These are phyloP conservation scores for Phyllosticta ampelicida DNA, from an alignment of 2,329 filamentous ascomycete genomes.

Conservation along the genomic window DNA sequence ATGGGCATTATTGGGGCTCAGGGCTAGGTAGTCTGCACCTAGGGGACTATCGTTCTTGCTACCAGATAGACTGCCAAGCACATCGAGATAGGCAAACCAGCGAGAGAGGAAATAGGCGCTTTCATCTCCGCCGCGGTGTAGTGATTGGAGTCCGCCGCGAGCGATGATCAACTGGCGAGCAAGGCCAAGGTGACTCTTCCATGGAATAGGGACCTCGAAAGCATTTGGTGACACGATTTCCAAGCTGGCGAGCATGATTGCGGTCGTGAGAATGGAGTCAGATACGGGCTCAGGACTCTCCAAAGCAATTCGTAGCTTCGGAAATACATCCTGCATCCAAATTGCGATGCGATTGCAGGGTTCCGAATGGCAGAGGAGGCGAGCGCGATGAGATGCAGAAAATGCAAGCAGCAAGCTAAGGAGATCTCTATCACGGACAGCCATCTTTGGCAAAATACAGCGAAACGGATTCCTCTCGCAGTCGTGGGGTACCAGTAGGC, in stretches of 20 bases:
- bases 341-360: conserved; percentile 66
- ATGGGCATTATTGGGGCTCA: conserved; percentile 34
- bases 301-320: conserved; percentile 57
- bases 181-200: conserved; percentile 68
- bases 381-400: conserved; percentile 72
- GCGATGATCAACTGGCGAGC: conserved; percentile 65
- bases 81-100: conserved; percentile 78
- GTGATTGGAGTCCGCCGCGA: conserved; percentile 46
- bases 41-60: conserved; percentile 35
- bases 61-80: conserved; percentile 62
- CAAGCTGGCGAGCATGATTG: conserved; percentile 74
- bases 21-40: conserved; percentile 25
- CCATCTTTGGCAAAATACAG: conserved; percentile 54
- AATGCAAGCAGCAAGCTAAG: conserved; percentile 70
- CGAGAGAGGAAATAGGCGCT: conserved; percentile 64
- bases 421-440: conserved; percentile 57
- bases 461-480: conserved; percentile 51
- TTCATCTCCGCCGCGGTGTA: conserved; percentile 40
- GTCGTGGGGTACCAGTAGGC: conserved; percentile 52
- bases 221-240: conserved; percentile 75
- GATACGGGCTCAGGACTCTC: conserved; percentile 53
- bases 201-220: conserved; percentile 69
- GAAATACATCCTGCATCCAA: conserved; percentile 72
- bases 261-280: conserved; percentile 64
- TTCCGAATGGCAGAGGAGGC: conserved; percentile 61